Percentiles rank a stretch among this genome's conserved stretches.
phyloP scores from a whole-genome alignment of 1,139 yeast species.

The Taphrina communis region DNA sequence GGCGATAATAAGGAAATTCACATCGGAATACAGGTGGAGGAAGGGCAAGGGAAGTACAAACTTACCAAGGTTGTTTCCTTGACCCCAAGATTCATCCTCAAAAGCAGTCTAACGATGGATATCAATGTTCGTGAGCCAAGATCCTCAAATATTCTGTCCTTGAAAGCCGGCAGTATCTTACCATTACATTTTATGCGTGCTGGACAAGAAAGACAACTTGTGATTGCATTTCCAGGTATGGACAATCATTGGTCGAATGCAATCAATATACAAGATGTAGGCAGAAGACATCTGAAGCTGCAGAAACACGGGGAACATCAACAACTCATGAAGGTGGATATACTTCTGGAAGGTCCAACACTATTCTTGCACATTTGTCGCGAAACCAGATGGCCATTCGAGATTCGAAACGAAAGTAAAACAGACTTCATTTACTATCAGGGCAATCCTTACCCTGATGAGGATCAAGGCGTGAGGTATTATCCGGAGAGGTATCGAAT shows the following conservation, averaged over 20 bases:
- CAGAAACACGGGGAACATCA: slow-evolving; percentile 69
- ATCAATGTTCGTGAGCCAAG: slow-evolving; percentile 69
- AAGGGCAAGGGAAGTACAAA: slow-evolving; percentile 85
- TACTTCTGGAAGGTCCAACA: slow-evolving; percentile 78
- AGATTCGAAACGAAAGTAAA: slow-evolving; percentile 86
- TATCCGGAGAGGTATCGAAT: slow-evolving; percentile 69
- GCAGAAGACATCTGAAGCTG: slow-evolving; percentile 76
- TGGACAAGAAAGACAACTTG: slow-evolving; percentile 60
- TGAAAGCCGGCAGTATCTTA: slow-evolving; percentile 56
- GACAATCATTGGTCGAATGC: slow-evolving; percentile 85
- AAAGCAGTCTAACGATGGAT: slow-evolving; percentile 64
- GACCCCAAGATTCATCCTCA: slow-evolving; percentile 79
- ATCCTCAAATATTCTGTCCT: slow-evolving; percentile 47
- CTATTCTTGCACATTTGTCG: slow-evolving; percentile 74
- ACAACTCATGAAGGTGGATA: slow-evolving; percentile 70
- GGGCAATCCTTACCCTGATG: slow-evolving; percentile 52
- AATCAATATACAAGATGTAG: slow-evolving; percentile 80
- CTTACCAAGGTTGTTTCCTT: slow-evolving; percentile 77
- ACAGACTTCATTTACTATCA: slow-evolving; percentile 84
- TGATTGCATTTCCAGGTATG: slow-evolving; percentile 64
- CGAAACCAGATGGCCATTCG: slow-evolving; percentile 90
- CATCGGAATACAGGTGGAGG: slow-evolving; percentile 74
- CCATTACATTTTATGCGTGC: slow-evolving; percentile 72
- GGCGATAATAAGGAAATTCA: slow-evolving; percentile 69
- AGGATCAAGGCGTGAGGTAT: slow-evolving; percentile 55